Evolutionary conservation across 1,284 basidiomycete genomes (phyloP).

Genomic region (Spongispora temasekensis): DNA sequence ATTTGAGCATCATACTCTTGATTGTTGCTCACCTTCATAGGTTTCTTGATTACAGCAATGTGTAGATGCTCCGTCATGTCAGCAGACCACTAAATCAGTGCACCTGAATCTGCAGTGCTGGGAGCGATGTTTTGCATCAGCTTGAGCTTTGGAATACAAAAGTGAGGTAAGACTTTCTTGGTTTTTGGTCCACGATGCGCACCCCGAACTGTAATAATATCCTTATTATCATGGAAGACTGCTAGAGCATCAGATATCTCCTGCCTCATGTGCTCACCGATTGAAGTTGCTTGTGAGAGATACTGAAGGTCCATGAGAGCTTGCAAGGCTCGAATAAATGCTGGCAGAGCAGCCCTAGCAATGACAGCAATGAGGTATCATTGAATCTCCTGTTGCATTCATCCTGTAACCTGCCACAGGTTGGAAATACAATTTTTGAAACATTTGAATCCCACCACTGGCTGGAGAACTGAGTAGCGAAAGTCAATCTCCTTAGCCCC

Average conservation of each 20-base stretch:
- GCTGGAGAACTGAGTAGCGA: background rate
- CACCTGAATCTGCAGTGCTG: background rate
- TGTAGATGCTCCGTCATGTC: background rate
- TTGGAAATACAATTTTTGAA: background rate
- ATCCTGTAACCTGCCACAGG: background rate
- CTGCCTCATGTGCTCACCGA: background rate
- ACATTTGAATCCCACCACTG: background rate
- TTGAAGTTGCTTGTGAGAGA: constrained; percentile 5
- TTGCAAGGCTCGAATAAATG: constrained; percentile 2
- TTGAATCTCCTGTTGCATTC: background rate
- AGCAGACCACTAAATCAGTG: background rate
- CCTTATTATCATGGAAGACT: background rate
- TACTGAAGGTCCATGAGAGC: constrained; percentile 24
- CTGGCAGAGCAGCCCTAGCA: background rate
- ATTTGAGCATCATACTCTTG: background rate
- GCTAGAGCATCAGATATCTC: background rate
- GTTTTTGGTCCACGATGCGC: background rate
- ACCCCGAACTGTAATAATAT: background rate
- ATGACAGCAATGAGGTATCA: background rate
- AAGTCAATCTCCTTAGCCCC: background rate
- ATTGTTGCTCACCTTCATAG: background rate
- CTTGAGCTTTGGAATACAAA: background rate
- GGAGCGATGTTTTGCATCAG: background rate
- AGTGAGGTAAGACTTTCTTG: background rate
- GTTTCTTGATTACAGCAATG: background rate